Base-by-base conservation (phyloP, 108 stramenopile species). In the Cylindrotheca closterium region DNA sequence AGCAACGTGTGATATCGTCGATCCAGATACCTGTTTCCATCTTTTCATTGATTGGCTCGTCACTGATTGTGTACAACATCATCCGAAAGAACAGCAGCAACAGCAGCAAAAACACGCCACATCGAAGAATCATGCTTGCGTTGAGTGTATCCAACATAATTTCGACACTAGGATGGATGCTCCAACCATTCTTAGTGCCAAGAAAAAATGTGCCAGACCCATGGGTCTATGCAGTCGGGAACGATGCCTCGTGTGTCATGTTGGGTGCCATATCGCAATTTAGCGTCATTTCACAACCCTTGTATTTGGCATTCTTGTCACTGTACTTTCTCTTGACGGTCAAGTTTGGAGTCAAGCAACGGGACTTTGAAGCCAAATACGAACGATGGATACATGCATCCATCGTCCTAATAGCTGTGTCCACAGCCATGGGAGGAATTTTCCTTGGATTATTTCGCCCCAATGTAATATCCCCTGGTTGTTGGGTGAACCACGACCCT, bases 81-180 rank as follows among this genome's bases (percentile, higher is more conserved):
- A 42, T 7, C n/a, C n/a, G 15, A 42, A 42, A 10, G 37, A 42
- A 42, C 7, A 42, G 37, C 37, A 42, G 37, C n/a, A n/a, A n/a
- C n/a, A n/a, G n/a, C n/a, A n/a, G n/a, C n/a, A 42, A 42, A 15
- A 42, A 15, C 7, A 42, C 10, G 10, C 37, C 37, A 4, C 66
- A 65, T 46, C 30, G 64, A 18, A 63, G 72, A 2, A 30, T 73
- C 10, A 51, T 73, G 33, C 30, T 73, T 4, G 72, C 56, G 1
- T 25, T 73, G 31, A 51, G 48, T 34, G 51, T 47, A 3, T 65
- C 50, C 22, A 65, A 73, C 50, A 33, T 61, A 34, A n/a, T 73
- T n/a, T 21, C 29, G 15, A 55, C 51, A 10, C 21, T 73, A 0
- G 58, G 45, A 4, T 55, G 12, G 17, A 33, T 22, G 12, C 23